A percentile compares a stretch with the other conserved stretches of the same genome.
Evolutionary conservation across 495 filamentous ascomycete species (phyloP).

Genomic region (Pyrenula aspistea): DNA sequence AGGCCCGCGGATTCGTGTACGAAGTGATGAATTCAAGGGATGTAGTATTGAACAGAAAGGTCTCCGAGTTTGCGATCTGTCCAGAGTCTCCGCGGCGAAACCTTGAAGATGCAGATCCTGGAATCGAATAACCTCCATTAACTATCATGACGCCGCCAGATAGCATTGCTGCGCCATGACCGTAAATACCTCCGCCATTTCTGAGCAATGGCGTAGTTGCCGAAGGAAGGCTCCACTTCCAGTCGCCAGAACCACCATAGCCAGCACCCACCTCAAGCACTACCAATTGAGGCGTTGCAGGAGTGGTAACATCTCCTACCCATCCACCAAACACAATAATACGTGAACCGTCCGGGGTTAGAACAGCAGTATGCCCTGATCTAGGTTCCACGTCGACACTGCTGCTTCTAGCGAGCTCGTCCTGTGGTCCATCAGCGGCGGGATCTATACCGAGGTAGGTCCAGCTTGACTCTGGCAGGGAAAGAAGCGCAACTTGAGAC

Average conservation of each 20-base stretch:
- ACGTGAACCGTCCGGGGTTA: conserved; percentile 62
- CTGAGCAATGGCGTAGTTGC: conserved; percentile 23
- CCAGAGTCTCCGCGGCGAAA: conserved; percentile 22
- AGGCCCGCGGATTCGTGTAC: conserved; percentile 46
- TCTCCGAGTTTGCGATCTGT: conserved; percentile 24
- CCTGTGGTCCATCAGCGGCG: conserved; percentile 20
- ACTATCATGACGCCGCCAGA: conserved; percentile 86
- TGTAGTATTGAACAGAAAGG: conserved; percentile 69
- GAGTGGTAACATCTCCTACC: conserved; percentile 65
- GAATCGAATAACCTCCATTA: conserved; percentile 66
- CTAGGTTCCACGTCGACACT: conserved; percentile 49
- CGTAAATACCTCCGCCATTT: conserved; percentile 56
- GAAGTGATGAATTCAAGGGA: conserved; percentile 56
- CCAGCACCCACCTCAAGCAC: conserved; percentile 59
- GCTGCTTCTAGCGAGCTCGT: conserved; percentile 36
- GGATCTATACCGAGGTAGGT: conserved; percentile 55
- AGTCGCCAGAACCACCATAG: conserved; percentile 54
- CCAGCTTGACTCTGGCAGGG: conserved; percentile 77
- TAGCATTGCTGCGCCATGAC: conserved; percentile 74
- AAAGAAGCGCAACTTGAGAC: conserved; percentile 80
- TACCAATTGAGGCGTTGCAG: conserved; percentile 70
- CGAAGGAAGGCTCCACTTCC: conserved; percentile 61
- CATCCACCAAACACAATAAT: conserved; percentile 79
- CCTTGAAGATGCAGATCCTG: conserved; percentile 28
- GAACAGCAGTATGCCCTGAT: conserved; percentile 74